These are phyloP conservation scores for Cynanchum wilfordii DNA, from an alignment of 257 asterid species.

Conservation along the genomic window DNA sequence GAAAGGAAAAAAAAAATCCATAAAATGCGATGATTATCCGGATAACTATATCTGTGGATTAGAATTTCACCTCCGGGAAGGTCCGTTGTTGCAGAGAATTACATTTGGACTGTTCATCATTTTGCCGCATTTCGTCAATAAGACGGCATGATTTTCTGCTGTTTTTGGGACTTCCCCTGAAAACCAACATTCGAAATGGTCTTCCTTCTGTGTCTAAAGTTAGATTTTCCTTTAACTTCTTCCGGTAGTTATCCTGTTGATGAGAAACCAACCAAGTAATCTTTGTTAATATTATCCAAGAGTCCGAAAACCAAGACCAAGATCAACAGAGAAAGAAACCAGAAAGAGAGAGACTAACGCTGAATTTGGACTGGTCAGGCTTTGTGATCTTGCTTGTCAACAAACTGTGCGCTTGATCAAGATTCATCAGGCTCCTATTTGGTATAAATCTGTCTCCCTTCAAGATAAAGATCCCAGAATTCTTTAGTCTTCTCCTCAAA, in stretches of 20 bases:
- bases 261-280: background rate
- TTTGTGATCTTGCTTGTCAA: constrained; percentile 38
- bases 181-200: constrained; percentile 79
- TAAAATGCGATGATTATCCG: too few species aligned
- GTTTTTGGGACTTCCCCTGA: constrained; percentile 83
- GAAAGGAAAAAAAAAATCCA: too few species aligned
- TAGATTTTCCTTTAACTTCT: constrained; percentile 38
- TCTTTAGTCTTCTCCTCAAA: background rate
- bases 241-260: constrained; percentile 43
- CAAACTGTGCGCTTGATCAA: constrained; percentile 60
- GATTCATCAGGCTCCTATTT: constrained; percentile 81
- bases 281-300: too few species aligned
- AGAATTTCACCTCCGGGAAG: constrained; percentile 47
- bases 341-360: constrained; percentile 24
- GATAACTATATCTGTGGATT: too few species aligned
- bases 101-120: constrained; percentile 28
- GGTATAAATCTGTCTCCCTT: constrained; percentile 91
- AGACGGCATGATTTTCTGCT: constrained; percentile 35
- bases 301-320: background rate
- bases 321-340: background rate
- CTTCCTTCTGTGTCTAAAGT: constrained; percentile 65
- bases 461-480: constrained; percentile 9
- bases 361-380: constrained; percentile 28
- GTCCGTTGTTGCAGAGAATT: constrained; percentile 26
- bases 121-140: constrained; percentile 52